phyloP scores from a whole-genome alignment of 2,329 filamentous ascomycete genomes.

The Apiospora aurea region DNA sequence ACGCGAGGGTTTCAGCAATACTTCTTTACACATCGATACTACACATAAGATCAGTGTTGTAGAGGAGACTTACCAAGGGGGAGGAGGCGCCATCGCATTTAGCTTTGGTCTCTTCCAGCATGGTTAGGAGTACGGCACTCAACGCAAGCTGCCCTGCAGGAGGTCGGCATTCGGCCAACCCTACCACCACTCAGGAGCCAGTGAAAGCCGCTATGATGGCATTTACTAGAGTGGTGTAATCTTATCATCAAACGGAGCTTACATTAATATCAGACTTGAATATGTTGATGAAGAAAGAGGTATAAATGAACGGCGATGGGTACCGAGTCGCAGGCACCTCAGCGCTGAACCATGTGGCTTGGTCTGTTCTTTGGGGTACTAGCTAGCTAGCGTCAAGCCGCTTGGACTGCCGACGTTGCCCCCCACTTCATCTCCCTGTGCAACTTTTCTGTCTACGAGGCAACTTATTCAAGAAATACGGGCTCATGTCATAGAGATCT shows the following conservation, averaged over 20 bases:
- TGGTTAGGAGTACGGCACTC: background rate
- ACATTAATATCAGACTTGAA: background rate
- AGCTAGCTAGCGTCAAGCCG: background rate
- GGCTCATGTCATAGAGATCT: background rate
- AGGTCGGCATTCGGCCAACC: background rate
- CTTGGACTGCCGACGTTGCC: background rate
- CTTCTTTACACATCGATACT: background rate
- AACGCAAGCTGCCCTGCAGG: background rate
- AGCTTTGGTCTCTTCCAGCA: background rate
- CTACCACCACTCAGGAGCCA: background rate
- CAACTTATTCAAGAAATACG: background rate
- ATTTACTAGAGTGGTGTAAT: too few relatives aligned
- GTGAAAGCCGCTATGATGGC: background rate
- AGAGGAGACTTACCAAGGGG: background rate
- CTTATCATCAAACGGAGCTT: too few relatives aligned
- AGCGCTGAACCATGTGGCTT: background rate
- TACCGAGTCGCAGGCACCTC: background rate
- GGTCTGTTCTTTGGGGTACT: background rate
- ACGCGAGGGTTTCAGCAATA: background rate
- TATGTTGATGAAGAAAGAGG: background rate
- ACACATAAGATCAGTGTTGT: background rate
- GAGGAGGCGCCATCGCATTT: constrained; percentile 11
- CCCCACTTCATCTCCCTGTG: background rate
- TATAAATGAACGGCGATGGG: background rate
- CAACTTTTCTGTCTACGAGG: background rate